phyloP scores from a whole-genome alignment of 1,284 basidiomycete genomes.

The Ustilago esculenta region DNA sequence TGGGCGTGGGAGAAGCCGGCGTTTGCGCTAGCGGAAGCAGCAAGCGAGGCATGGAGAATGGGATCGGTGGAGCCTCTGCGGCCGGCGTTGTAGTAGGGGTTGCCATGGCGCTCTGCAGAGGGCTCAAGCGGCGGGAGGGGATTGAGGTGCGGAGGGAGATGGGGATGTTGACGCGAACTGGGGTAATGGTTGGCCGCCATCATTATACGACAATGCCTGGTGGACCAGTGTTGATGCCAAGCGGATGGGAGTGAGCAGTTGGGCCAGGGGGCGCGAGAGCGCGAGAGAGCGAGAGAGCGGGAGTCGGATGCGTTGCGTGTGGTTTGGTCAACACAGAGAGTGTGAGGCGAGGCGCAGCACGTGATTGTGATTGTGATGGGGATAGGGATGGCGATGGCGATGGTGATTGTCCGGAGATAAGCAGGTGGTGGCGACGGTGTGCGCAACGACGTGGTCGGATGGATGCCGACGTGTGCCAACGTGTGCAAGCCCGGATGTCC shows the following conservation, averaged over 20 bases:
- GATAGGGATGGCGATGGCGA: no score
- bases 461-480: no score
- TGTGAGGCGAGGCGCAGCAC: no score
- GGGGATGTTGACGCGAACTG: slow-evolving; percentile 47
- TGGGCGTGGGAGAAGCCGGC: slow-evolving; percentile 33
- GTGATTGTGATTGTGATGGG: no score
- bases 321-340: no score
- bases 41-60: slow-evolving; percentile 50
- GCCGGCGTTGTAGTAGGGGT: slow-evolving; percentile 24
- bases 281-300: no score
- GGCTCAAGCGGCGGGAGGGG: slow-evolving; percentile 52
- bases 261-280: no score
- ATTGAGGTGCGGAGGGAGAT: slow-evolving; percentile 45
- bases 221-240: not conserved
- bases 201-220: slow-evolving; percentile 15
- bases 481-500: not conserved
- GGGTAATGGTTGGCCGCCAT: slow-evolving; percentile 49
- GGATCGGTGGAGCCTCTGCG: slow-evolving; percentile 53
- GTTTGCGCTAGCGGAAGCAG: slow-evolving; percentile 44
- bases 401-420: no score
- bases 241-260: no score
- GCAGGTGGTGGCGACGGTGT: not conserved
- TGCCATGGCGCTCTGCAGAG: slow-evolving; percentile 38
- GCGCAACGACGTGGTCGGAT: not conserved
- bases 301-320: no score